Conservation (phyloP, 768 basidiomycete species). For the Pulveroboletus sp. region DNA sequence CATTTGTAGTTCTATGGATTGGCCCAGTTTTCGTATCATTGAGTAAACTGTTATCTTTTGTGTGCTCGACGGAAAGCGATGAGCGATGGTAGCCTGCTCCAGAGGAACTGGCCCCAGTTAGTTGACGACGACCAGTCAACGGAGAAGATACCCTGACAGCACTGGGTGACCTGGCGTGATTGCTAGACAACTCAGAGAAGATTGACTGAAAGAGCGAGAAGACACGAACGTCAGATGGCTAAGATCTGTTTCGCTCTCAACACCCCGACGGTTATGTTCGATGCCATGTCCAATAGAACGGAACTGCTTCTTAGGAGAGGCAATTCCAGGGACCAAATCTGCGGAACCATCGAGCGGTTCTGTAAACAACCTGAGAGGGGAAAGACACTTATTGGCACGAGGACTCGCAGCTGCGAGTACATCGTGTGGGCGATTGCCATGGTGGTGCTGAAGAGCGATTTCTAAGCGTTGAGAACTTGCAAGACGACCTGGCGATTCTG, state of each 20-base stretch:
- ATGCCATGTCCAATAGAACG: not conserved
- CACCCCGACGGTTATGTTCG: not conserved
- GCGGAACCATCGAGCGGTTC: conserved; percentile 5
- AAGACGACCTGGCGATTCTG: not conserved
- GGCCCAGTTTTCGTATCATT: conserved; percentile 1
- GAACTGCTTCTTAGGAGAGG: not conserved
- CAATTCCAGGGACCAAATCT: not conserved
- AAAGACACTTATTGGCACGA: conserved; percentile 5
- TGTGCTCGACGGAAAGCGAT: not conserved
- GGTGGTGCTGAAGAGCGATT: not conserved
- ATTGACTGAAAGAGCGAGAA: not conserved
- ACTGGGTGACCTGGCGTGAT: not conserved
- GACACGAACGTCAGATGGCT: conserved; percentile 10
- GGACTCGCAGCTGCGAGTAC: not conserved
- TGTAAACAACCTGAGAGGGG: conserved; percentile 13
- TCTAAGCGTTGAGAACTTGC: conserved; percentile 4
- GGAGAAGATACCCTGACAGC: conserved; percentile 10
- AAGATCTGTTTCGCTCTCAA: not conserved
- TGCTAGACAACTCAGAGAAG: conserved; percentile 9
- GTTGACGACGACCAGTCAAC: conserved; percentile 4
- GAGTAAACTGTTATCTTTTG: not conserved
- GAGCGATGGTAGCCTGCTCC: not conserved
- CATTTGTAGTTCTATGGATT: not conserved
- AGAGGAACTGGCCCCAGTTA: not conserved
- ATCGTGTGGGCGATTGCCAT: not conserved